Evolutionary conservation across 306 rosid genomes (phyloP), one percentile per base, ranked within the genome.

Genomic region (Dryas alaskensis): DNA sequence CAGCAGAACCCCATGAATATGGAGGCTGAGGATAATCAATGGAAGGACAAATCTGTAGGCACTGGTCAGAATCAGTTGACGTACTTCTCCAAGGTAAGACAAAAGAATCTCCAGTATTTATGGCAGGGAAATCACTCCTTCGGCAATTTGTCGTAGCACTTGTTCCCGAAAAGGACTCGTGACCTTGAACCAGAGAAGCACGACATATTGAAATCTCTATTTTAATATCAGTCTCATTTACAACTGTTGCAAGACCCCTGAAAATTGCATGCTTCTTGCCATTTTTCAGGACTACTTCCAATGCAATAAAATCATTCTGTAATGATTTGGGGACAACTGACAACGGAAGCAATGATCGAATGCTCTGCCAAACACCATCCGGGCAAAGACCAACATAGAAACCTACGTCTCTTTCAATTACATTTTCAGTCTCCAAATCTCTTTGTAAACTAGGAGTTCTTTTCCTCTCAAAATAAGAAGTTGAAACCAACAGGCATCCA

Each of bases 231-330:
- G 97, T 87, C 74, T 94, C 99, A 84, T 94, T 94, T 74, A 88
- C 87, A 39, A 91, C 85, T 19, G 88, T 90, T 46, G 88, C 90
- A 75, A 92, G 97, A 84, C 99, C 88, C 80, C 99, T 86, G 81
- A 94, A 87, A 70, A 88, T 82, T 52, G 79, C 99, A 86, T 94
- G 92, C 65, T 94, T 94, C 88, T 86, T 94, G 75, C 99, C 96
- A 84, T 92, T 92, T 85, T 84, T 94, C 94, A 89, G 85, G 68
- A 76, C 83, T 74, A 94, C 96, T 78, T 94, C 97, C 97, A 92
- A 75, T 16, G 92, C 96, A 67, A 94, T 69, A 82, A 79, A 90
- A 65, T 88, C 89, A 63, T 87, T 84, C 43, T 84, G 80, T 60
- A 94, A 85, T 27, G 78, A 79, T 86, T 86, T 88, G 52, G 99